These are phyloP conservation scores for Acmispon strigosus DNA, from an alignment of 306 rosid species.

Conservation along the genomic window DNA sequence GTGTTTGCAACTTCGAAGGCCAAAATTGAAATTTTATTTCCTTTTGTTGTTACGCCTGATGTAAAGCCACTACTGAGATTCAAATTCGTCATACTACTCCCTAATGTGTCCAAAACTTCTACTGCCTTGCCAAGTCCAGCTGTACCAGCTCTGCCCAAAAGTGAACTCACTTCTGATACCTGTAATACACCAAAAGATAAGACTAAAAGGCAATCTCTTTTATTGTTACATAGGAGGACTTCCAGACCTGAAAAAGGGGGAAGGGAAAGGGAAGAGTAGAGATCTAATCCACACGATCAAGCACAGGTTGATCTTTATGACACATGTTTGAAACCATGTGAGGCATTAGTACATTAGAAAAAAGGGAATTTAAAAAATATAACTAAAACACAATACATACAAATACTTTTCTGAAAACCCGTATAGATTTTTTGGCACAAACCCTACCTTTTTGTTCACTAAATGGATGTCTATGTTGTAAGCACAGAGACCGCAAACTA, in stretches of 20 bases:
- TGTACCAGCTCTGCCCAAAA: constrained; percentile 94
- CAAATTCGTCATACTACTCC: constrained; percentile 93
- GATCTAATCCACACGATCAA: constrained; percentile 7
- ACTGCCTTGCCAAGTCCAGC: constrained; percentile 98
- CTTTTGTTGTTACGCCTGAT: constrained; percentile 81
- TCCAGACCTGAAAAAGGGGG: not conserved
- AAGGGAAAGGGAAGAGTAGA: not conserved
- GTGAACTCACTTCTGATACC: constrained; percentile 97
- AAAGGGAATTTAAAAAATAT: not conserved
- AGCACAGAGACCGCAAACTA: too few species aligned
- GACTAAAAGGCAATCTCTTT: not conserved
- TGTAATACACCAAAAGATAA: constrained; percentile 29
- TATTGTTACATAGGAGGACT: not conserved
- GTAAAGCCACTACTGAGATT: constrained; percentile 78
- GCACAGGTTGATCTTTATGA: not conserved
- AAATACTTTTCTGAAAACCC: not conserved
- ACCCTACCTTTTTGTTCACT: not conserved
- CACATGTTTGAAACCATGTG: not conserved
- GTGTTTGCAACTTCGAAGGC: constrained; percentile 99
- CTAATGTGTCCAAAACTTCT: constrained; percentile 96
- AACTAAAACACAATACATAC: not conserved
- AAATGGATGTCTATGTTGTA: not conserved
- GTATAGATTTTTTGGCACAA: not conserved
- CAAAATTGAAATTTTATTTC: constrained; percentile 83
- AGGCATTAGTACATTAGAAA: not conserved